Evolutionary conservation across 192 early-diverging fungal species (phyloP).

Genomic region (Rhizophagus sp.): DNA sequence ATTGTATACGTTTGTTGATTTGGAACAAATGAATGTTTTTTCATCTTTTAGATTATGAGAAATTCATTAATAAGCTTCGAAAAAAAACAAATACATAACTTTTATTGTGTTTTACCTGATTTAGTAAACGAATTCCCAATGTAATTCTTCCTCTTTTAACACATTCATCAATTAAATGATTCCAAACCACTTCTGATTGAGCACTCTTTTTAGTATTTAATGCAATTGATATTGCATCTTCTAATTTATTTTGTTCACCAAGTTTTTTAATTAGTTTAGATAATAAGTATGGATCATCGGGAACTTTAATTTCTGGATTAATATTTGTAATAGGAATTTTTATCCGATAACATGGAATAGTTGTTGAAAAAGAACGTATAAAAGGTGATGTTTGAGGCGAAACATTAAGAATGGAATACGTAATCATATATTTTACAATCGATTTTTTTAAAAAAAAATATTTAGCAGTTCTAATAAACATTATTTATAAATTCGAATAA

Average conservation of each 20-base stretch:
- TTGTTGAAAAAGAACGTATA: neutral
- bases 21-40: conserved; percentile 37
- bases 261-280: conserved; percentile 40
- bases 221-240: conserved; percentile 39
- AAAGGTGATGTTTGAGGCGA: neutral
- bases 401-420: neutral
- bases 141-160: conserved; percentile 35
- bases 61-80: neutral
- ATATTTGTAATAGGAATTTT: neutral
- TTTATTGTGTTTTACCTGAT: conserved; percentile 30
- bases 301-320: conserved; percentile 34
- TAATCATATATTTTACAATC: neutral
- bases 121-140: conserved; percentile 35
- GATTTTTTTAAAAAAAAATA: neutral
- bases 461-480: neutral
- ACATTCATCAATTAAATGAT: conserved; percentile 41
- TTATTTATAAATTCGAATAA: neutral
- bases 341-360: neutral
- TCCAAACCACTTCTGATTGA: conserved; percentile 44
- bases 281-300: conserved; percentile 40
- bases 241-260: conserved; percentile 33
- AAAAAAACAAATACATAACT: neutral
- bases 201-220: conserved; percentile 32
- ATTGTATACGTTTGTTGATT: conserved; percentile 40
- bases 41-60: conserved; percentile 31